Evolutionary conservation across 1,284 basidiomycete species (phyloP).

Genomic region (Rhodotorula glutinis): DNA sequence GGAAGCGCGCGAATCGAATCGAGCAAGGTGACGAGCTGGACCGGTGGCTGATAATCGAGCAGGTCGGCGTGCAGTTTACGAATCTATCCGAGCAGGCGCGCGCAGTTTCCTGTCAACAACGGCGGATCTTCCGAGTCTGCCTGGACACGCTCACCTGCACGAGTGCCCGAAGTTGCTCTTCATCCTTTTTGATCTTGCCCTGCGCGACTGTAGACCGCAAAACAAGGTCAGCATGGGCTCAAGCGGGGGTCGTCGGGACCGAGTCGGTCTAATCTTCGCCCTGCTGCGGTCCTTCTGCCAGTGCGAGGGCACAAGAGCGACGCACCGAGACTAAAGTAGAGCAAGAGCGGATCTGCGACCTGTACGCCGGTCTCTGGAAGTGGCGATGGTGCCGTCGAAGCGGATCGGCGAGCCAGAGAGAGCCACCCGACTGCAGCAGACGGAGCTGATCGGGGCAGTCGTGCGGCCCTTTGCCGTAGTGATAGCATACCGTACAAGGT

Average conservation of each 20-base stretch:
- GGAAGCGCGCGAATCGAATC: slow-evolving; percentile 27
- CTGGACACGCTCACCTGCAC: slow-evolving; percentile 54
- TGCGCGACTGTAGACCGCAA: slow-evolving; percentile 50
- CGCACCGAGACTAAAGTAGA: slow-evolving; percentile 6
- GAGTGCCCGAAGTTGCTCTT: slow-evolving; percentile 64
- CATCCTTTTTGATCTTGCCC: slow-evolving; percentile 60
- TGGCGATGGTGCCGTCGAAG: slow-evolving; percentile 5
- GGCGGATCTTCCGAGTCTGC: neutral
- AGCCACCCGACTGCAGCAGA: neutral
- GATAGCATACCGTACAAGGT: neutral
- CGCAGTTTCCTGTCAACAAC: neutral
- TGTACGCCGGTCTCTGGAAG: neutral
- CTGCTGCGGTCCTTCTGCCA: too few species aligned
- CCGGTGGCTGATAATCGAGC: slow-evolving; percentile 56
- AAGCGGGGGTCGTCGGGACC: slow-evolving; percentile 41
- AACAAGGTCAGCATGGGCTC: slow-evolving; percentile 49
- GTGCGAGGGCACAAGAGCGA: neutral
- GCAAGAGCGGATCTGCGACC: slow-evolving; percentile 8
- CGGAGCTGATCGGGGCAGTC: neutral
- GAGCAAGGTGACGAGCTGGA: slow-evolving; percentile 45
- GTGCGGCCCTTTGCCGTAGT: neutral
- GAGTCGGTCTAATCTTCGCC: too few species aligned
- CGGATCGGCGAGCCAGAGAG: neutral
- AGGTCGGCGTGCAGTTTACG: slow-evolving; percentile 55
- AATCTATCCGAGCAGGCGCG: slow-evolving; percentile 48